Evolutionary conservation across 176 grass and related monocot species (phyloP), one percentile per base, ranked within the genome.

Genomic region (Phragmites australis): DNA sequence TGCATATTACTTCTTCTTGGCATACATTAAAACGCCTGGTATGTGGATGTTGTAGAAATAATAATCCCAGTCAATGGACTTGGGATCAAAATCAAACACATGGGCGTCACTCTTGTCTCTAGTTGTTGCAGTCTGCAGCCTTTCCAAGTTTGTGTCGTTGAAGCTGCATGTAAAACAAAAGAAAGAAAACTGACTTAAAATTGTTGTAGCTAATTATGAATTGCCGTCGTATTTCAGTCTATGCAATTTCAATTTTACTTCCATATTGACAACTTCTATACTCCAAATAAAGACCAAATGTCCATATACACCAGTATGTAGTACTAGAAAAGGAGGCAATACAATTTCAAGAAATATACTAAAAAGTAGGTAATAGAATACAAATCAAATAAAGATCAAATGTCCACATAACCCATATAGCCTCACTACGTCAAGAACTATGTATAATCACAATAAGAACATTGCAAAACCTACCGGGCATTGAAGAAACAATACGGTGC

Each of bases 11-110:
- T 42, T 22, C 63, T 42, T 66, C 19, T 66, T 34, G 63, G 13
- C 63, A 22, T 66, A 66, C 63, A 42, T 66, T 11, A 66, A 41
- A 42, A 66, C 37, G 34, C 63, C 63, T 40, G 63, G 37, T 42
- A 66, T 66, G 19, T 66, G 63, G 37, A 66, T 66, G 63, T 66
- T 66, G 37, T 66, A n/a, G 63, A 66, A 66, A 42, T 66, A 66
- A n/a, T 66, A 22, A 12, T 42, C 37, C 63, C 63, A 66, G 63
- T 66, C 63, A 66, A 66, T 66, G 63, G 63, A 42, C 8, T 66
- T 66, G 37, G 63, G 63, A 66, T 66, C 37, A 13, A 39, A 66
- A 21, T 66, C 22, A 42, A 66, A 66, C 6, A 13, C 19, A 41
- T 66, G 37, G 21, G 63, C 37, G 19, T 65, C 62, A 19, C 19